phyloP scores from a whole-genome alignment of 306 rosid species.

The Quercus rubra region DNA sequence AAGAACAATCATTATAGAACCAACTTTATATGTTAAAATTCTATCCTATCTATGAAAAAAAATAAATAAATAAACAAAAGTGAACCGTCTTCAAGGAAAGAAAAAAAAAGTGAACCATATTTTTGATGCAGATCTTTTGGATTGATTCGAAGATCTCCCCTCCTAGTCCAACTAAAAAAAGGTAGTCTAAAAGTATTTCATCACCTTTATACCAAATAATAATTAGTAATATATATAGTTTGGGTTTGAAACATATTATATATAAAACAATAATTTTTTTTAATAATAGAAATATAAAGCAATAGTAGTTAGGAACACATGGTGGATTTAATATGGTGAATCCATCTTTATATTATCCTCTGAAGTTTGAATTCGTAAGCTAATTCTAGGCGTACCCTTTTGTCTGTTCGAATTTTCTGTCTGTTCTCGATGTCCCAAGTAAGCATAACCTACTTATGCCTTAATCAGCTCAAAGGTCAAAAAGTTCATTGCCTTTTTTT shows the following conservation, averaged over 20 bases:
- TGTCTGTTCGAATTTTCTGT: neutral
- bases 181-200: slow-evolving; percentile 5
- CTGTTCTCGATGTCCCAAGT: neutral
- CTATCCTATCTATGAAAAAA: too few species aligned
- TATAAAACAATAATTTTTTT: neutral
- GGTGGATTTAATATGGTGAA: neutral
- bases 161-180: neutral
- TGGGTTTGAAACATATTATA: neutral
- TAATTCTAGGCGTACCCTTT: neutral
- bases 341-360: neutral
- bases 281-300: too few species aligned
- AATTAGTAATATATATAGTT: neutral
- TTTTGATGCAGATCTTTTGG: slow-evolving; percentile 26
- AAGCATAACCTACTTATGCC: neutral
- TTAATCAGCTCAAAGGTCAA: neutral
- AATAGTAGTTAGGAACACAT: too few species aligned
- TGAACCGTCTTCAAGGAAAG: neutral
- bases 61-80: too few species aligned
- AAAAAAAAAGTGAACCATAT: slow-evolving; percentile 3
- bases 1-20: too few species aligned
- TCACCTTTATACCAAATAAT: slow-evolving; percentile 2
- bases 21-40: too few species aligned
- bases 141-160: slow-evolving; percentile 6
- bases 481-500: neutral
- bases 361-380: neutral